Evolutionary conservation across 805 yeast genomes (phyloP), one percentile per base, ranked within the genome.

Genomic region (Cyberlindnera americana): DNA sequence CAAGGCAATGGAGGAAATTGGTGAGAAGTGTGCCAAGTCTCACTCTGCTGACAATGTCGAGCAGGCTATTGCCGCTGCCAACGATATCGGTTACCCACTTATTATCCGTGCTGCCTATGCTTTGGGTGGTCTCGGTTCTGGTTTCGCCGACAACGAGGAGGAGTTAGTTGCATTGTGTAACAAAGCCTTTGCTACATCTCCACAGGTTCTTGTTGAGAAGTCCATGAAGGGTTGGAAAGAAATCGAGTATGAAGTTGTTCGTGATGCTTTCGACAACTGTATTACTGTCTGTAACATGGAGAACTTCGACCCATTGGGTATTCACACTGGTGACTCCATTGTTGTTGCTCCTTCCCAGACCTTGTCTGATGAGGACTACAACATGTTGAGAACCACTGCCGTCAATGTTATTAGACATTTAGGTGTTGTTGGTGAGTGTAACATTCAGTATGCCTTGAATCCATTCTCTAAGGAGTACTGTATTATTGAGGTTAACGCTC

Each of bases 261-360:
- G 99, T 61, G 99, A 91, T 70, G 77, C 93, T 48, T 91, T 84
- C 41, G 96, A 83, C 53, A 91, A 91, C 77, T 91, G 99, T 76
- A 91, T 91, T 62, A 91, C 99, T 31, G 99, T 91, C 38, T 91
- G 99, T 75, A 91, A 91, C 69, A 91, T 91, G 99, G 99, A 91
- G 71, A 91, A 91, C 72, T 91, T 91, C 56, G 99, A 91, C 67
- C 99, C 99, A 30, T 77, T 91, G 54, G 99, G 99, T 55, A 84
- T 91, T 56, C 99, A 91, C 69, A 91, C 99, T 42, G 99, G 99
- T 71, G 99, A 91, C 65, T 93, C 99, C 29, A 93, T 91, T 57
- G 99, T 91, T 35, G 96, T 93, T 59, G 99, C 99, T 39, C 99
- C 99, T 36, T 89, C 97, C 29, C 99, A 91, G 69, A 91, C 99